Base-by-base conservation (phyloP, 2,329 filamentous ascomycete genomes). In the Botryotinia convoluta region DNA sequence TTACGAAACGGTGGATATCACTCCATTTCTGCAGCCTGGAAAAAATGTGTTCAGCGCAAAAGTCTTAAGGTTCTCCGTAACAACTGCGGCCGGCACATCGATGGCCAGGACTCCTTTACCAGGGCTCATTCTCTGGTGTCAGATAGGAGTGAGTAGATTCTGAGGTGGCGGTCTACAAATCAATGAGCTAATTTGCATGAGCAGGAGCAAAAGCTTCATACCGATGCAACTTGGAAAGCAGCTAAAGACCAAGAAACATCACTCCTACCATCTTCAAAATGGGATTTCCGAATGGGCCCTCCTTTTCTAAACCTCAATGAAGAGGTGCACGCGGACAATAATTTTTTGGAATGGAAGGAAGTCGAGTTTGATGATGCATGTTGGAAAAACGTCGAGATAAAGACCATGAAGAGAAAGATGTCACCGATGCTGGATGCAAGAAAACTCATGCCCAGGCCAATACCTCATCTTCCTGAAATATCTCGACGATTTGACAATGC, bases 361-460 rank as follows among this genome's bases (percentile, higher is more conserved):
- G 16, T 70, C 37, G 39, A 61, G 6, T 61, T 61, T 45, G 68
- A 70, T 44, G 39, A 61, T 35, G 6, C 12, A 35, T 35, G 4
- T 18, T 70, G 39, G 68, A 35, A 44, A 4, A 16, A 61, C 1
- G 18, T 29, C 16, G 68, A 70, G 37, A 70, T 61, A 44, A 61
- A 20, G 54, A 61, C 29, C 0, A 45, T 70, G 29, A 61, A 61
- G 54, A 29, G 29, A 22, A 70, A 48, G 22, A 70, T 70, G 54
- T 61, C 68, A 39, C 68, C 67, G 1, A 69, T 69, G 67, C 51
- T 69, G 29, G 67, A 69, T 60, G 12, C 51, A 8, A 54, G 54
- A 16, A 54, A 42, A n/a, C 51, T 60, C 20, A 60, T 37, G 48
- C n/a, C 67, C 39, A 44, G 39, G 54, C 29, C 54, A 5, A 69